phyloP scores from a whole-genome alignment of 176 grass and related monocot species.

The Cenchrus americanus region DNA sequence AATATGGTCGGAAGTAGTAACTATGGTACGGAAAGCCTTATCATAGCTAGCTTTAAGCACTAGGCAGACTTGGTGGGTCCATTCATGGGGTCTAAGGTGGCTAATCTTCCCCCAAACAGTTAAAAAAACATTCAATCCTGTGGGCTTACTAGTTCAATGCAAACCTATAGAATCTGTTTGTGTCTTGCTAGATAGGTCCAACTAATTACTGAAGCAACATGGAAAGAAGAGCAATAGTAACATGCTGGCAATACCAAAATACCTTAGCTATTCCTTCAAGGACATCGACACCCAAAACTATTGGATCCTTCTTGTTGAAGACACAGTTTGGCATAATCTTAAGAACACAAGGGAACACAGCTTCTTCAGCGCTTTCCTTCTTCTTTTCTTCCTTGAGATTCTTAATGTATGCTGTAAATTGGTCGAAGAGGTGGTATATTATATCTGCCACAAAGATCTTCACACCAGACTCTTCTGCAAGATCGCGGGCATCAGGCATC shows the following conservation, averaged over 20 bases:
- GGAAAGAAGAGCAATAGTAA: background rate
- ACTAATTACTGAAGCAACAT: constrained; percentile 2
- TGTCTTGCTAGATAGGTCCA: background rate
- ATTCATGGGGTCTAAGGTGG: background rate
- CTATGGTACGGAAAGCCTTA: background rate
- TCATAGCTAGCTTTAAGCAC: background rate
- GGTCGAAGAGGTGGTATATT: constrained; percentile 93
- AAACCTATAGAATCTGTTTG: background rate
- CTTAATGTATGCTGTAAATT: constrained; percentile 91
- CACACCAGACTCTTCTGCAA: constrained; percentile 85
- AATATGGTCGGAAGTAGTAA: background rate
- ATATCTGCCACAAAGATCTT: constrained; percentile 92
- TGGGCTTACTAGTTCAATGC: background rate
- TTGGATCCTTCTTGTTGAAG: constrained; percentile 95
- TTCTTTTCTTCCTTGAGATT: constrained; percentile 86
- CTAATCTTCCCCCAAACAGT: background rate
- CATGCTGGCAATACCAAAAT: constrained; percentile 20
- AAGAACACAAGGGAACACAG: constrained; percentile 88
- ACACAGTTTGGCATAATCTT: constrained; percentile 90
- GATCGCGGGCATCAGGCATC: constrained; percentile 82
- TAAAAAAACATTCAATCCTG: background rate
- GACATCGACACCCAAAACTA: constrained; percentile 91
- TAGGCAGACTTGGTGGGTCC: background rate
- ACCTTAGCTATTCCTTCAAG: constrained; percentile 91
- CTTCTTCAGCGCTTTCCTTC: constrained; percentile 82